These are phyloP conservation scores for Bisporella sp. DNA, from an alignment of 2,329 filamentous ascomycete genomes.

Conservation along the genomic window DNA sequence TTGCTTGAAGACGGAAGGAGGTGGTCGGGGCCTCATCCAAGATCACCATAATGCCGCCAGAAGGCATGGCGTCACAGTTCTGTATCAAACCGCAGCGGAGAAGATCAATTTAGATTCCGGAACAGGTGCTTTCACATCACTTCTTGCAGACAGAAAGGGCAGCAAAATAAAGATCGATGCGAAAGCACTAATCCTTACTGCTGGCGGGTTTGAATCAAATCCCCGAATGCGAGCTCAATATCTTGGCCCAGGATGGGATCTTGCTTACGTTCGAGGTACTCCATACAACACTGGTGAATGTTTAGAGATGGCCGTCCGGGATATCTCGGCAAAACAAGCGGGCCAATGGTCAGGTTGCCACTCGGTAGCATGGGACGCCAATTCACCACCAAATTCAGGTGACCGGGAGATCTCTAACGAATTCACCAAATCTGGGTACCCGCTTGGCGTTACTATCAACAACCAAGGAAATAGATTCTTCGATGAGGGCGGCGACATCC, in stretches of 20 bases:
- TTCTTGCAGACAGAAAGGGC: slow-evolving; percentile 22
- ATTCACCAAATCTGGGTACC: slow-evolving; percentile 63
- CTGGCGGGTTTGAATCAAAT: slow-evolving; percentile 59
- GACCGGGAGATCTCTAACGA: slow-evolving; percentile 56
- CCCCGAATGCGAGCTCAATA: slow-evolving; percentile 46
- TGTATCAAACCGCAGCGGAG: slow-evolving; percentile 39
- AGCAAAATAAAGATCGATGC: slow-evolving; percentile 25
- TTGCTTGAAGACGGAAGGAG: slow-evolving; percentile 49
- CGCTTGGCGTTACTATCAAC: slow-evolving; percentile 60
- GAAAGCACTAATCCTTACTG: slow-evolving; percentile 44
- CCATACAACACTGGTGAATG: slow-evolving; percentile 57
- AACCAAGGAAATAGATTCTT: slow-evolving; percentile 52
- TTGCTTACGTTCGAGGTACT: slow-evolving; percentile 54
- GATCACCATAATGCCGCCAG: slow-evolving; percentile 39
- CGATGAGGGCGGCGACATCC: slow-evolving; percentile 57
- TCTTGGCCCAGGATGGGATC: slow-evolving; percentile 54
- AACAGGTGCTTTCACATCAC: slow-evolving; percentile 26
- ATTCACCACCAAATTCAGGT: slow-evolving; percentile 46
- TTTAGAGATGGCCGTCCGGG: slow-evolving; percentile 44
- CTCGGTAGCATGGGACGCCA: slow-evolving; percentile 57
- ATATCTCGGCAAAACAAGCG: slow-evolving; percentile 41
- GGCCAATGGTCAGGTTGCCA: slow-evolving; percentile 62
- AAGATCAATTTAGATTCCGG: slow-evolving; percentile 29
- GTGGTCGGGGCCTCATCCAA: slow-evolving; percentile 50
- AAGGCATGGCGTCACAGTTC: slow-evolving; percentile 35